phyloP scores from a whole-genome alignment of 2,329 filamentous ascomycete species.

The Lanzia echinophila region DNA sequence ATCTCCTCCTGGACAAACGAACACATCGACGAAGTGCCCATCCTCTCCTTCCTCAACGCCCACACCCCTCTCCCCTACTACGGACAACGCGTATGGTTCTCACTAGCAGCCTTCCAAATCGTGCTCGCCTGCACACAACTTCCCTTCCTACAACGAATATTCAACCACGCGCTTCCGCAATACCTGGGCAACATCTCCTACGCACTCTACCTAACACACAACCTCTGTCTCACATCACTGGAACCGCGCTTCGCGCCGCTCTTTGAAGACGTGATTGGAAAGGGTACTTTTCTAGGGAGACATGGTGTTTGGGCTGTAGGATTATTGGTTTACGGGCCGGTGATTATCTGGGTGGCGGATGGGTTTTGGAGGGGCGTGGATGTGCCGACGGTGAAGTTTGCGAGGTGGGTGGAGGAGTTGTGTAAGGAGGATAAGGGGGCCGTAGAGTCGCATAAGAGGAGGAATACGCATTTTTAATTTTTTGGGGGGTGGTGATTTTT shows the following conservation, averaged over 20 bases:
- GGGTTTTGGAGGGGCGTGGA: constrained; percentile 54
- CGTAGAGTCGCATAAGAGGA: background rate
- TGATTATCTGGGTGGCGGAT: constrained; percentile 48
- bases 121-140: constrained; percentile 31
- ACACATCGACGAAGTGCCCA: constrained; percentile 21
- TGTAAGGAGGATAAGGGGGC: constrained; percentile 19
- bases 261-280: constrained; percentile 17
- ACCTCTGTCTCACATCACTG: constrained; percentile 37
- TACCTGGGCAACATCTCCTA: constrained; percentile 53
- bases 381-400: constrained; percentile 42
- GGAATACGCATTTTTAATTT: too few species aligned
- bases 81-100: constrained; percentile 27
- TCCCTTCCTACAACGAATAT: constrained; percentile 35
- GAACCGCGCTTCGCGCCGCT: constrained; percentile 22
- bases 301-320: constrained; percentile 30
- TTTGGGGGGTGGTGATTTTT: too few species aligned
- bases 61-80: constrained; percentile 24
- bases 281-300: constrained; percentile 18
- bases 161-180: constrained; percentile 43
- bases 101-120: constrained; percentile 26
- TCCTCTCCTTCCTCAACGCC: constrained; percentile 17
- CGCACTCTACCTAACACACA: constrained; percentile 53
- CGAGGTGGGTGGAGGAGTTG: constrained; percentile 38
- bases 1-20: constrained; percentile 28
- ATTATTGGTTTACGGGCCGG: constrained; percentile 38